These are phyloP conservation scores for Rhizophagus sp. DNA, from an alignment of 192 early-diverging fungal genomes.

Conservation along the genomic window DNA sequence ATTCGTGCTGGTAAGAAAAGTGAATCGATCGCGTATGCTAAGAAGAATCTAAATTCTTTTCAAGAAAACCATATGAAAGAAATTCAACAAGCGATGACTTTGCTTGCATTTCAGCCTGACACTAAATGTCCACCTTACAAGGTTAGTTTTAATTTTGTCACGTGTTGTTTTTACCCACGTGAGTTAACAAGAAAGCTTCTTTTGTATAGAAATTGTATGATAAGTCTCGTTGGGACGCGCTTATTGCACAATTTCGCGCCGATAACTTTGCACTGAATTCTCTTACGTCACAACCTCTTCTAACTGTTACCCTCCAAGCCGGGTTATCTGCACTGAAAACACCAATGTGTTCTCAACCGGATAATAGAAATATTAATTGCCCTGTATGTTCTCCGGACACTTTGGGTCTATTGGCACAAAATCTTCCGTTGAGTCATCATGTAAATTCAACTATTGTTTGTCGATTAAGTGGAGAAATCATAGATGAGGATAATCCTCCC, in stretches of 20 bases:
- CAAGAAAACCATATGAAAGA: conserved; percentile 72
- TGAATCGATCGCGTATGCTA: conserved; percentile 85
- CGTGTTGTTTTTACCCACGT: not conserved
- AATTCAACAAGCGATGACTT: conserved; percentile 86
- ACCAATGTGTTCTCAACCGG: conserved; percentile 72
- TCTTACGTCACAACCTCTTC: conserved; percentile 82
- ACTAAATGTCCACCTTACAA: conserved; percentile 85
- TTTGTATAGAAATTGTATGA: conserved; percentile 63
- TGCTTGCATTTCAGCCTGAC: conserved; percentile 79
- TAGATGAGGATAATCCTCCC: conserved; percentile 96
- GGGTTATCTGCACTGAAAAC: conserved; percentile 95
- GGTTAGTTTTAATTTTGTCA: conserved; percentile 40
- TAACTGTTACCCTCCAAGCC: conserved; percentile 91
- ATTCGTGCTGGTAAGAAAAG: conserved; percentile 58
- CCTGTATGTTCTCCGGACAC: conserved; percentile 89
- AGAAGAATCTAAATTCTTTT: conserved; percentile 82
- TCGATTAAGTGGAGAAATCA: conserved; percentile 85
- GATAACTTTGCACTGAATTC: conserved; percentile 89
- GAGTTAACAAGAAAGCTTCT: not conserved
- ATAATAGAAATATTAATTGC: conserved; percentile 89
- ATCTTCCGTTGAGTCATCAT: conserved; percentile 90
- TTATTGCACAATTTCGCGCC: conserved; percentile 78
- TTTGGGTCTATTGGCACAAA: conserved; percentile 81
- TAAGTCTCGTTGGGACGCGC: conserved; percentile 69
- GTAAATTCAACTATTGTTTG: conserved; percentile 95